phyloP scores from a whole-genome alignment of 2,329 filamentous ascomycete genomes.

The Bipolaris victoriae region DNA sequence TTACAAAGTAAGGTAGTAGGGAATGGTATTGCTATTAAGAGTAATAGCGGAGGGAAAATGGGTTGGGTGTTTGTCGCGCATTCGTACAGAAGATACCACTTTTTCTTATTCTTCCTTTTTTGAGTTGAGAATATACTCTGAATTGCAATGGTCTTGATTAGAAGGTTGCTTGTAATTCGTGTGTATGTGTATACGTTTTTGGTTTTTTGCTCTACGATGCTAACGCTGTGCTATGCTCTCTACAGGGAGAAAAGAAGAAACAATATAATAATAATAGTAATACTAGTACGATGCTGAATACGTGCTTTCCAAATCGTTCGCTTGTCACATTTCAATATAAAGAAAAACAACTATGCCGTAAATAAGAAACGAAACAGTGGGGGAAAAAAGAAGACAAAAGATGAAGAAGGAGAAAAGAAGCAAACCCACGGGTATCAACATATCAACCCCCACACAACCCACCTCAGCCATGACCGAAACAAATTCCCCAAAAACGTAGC shows the following conservation, averaged over 20 bases:
- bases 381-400: not conserved
- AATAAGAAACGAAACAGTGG: not conserved
- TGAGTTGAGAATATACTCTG: constrained; percentile 6
- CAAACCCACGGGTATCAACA: not conserved
- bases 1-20: constrained; percentile 5
- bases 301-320: not conserved
- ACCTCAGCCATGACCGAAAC: not conserved
- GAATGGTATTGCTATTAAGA: not conserved
- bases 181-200: too few relatives aligned
- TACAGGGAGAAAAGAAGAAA: not conserved
- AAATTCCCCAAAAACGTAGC: not conserved
- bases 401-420: not conserved
- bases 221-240: constrained; percentile 19
- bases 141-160: constrained; percentile 6
- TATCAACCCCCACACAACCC: not conserved
- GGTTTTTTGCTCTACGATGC: not conserved
- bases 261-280: not conserved
- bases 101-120: constrained; percentile 9
- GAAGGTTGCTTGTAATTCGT: not conserved
- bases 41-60: not conserved
- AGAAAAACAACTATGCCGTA: not conserved
- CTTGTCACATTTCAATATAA: not conserved
- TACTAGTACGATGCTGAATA: not conserved
- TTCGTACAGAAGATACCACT: constrained; percentile 26
- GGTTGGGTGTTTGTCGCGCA: constrained; percentile 5